These are phyloP conservation scores for Euphorbia schlechtendalii DNA, from an alignment of 441 rosid species.

Conservation along the genomic window DNA sequence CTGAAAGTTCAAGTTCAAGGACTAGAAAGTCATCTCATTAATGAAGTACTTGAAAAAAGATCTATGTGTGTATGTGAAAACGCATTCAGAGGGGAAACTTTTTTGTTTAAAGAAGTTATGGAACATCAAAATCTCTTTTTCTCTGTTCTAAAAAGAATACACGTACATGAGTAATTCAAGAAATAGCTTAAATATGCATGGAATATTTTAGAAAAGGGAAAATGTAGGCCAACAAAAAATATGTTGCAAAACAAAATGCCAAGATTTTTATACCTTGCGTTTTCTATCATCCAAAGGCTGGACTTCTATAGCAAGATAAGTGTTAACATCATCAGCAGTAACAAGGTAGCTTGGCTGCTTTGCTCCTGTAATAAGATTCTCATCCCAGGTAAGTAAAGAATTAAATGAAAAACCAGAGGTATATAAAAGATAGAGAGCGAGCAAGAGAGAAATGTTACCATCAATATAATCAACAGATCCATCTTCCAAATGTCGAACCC, in stretches of 20 bases:
- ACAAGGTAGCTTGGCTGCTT: conserved; percentile 94
- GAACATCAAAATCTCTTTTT: neutral
- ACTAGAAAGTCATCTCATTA: neutral
- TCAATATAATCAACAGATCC: conserved; percentile 95
- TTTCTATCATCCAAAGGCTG: conserved; percentile 95
- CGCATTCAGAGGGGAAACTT: neutral
- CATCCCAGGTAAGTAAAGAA: neutral
- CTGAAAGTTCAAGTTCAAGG: neutral
- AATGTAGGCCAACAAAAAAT: conserved; percentile 5
- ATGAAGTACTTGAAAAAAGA: neutral
- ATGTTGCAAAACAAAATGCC: neutral
- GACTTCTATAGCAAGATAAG: conserved; percentile 94
- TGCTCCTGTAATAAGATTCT: conserved; percentile 62
- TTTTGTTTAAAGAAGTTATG: neutral
- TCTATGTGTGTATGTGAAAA: too few relatives aligned
- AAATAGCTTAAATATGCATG: neutral
- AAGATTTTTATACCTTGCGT: conserved; percentile 79
- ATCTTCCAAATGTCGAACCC: conserved; percentile 97
- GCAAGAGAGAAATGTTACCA: conserved; percentile 38
- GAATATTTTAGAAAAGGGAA: neutral
- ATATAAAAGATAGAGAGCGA: neutral
- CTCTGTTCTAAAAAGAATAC: too few relatives aligned
- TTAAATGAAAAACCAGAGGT: conserved; percentile 2
- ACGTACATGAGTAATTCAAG: neutral
- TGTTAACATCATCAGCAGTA: conserved; percentile 91